phyloP scores from a whole-genome alignment of 345 rosid species.

The Garcia nutans region DNA sequence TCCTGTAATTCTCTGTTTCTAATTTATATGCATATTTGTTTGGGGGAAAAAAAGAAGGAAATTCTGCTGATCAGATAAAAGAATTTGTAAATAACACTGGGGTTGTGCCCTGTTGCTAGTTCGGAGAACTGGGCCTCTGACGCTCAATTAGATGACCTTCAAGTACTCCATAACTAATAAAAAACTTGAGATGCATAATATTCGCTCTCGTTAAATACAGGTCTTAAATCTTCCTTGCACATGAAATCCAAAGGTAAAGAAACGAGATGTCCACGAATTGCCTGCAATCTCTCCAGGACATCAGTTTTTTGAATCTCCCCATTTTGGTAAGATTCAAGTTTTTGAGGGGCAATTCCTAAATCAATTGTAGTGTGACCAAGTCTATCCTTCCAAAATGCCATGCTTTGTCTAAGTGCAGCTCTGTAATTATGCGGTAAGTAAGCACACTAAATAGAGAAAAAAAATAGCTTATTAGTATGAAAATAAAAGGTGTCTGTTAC shows the following conservation, averaged over 20 bases:
- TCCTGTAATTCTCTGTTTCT: not conserved
- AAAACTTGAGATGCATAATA: constrained; percentile 97
- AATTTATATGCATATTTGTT: constrained; percentile 4
- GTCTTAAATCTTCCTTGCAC: constrained; percentile 93
- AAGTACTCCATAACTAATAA: constrained; percentile 34
- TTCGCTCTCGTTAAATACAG: constrained; percentile 89
- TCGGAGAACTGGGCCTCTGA: not conserved
- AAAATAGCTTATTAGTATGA: too few species aligned
- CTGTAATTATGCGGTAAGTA: constrained; percentile 25
- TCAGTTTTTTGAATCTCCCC: constrained; percentile 57
- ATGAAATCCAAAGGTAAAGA: constrained; percentile 91
- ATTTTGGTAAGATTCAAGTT: constrained; percentile 60
- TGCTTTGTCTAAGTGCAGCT: constrained; percentile 62
- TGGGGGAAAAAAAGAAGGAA: not conserved
- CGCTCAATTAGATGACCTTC: not conserved
- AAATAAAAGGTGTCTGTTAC: constrained; percentile 28
- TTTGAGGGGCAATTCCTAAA: constrained; percentile 80
- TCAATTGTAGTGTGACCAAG: constrained; percentile 86
- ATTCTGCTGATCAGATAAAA: not conserved
- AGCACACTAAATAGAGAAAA: not conserved
- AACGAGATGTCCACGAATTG: constrained; percentile 83
- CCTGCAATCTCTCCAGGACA: constrained; percentile 63
- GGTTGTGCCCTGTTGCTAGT: not conserved
- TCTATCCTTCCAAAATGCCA: constrained; percentile 66
- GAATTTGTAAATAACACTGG: not conserved